These are phyloP conservation scores for Fraxinus sp. DNA, from an alignment of 305 asterid genomes.

Conservation along the genomic window DNA sequence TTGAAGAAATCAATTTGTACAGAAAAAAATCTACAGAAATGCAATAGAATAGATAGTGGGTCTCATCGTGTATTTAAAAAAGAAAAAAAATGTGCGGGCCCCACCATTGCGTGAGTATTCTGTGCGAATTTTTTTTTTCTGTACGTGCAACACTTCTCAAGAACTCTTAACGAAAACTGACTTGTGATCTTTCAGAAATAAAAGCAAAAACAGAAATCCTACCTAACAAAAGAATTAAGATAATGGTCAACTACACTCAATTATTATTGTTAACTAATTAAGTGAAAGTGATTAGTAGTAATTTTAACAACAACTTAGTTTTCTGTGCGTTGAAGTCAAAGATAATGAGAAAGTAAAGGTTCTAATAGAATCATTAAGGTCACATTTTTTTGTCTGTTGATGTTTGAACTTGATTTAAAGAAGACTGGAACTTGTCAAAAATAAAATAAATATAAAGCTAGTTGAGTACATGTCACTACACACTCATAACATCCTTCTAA, in stretches of 20 bases:
- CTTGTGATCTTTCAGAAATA: too few species aligned
- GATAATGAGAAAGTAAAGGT: slow-evolving; percentile 21
- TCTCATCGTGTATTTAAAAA: too few species aligned
- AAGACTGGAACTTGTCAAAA: slow-evolving; percentile 11
- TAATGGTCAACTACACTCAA: not conserved
- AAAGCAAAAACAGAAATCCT: not conserved
- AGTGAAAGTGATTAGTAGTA: slow-evolving; percentile 5
- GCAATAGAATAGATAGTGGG: too few species aligned
- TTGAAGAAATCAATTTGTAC: too few species aligned
- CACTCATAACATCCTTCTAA: not conserved
- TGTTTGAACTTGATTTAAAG: slow-evolving; percentile 29
- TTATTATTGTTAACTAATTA: not conserved
- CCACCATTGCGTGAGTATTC: too few species aligned
- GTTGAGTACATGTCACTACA: slow-evolving; percentile 11
- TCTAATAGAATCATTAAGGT: slow-evolving; percentile 27
- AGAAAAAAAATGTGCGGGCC: too few species aligned
- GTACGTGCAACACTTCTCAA: too few species aligned
- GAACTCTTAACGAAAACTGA: too few species aligned
- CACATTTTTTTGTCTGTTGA: slow-evolving; percentile 15
- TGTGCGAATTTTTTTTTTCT: too few species aligned
- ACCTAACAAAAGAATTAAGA: not conserved
- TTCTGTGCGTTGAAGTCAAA: slow-evolving; percentile 30
- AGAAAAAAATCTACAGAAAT: too few species aligned
- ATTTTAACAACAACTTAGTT: not conserved
- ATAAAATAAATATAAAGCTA: not conserved